Conservation (phyloP, 305 asterid species). For the Nicotiana rustica region DNA sequence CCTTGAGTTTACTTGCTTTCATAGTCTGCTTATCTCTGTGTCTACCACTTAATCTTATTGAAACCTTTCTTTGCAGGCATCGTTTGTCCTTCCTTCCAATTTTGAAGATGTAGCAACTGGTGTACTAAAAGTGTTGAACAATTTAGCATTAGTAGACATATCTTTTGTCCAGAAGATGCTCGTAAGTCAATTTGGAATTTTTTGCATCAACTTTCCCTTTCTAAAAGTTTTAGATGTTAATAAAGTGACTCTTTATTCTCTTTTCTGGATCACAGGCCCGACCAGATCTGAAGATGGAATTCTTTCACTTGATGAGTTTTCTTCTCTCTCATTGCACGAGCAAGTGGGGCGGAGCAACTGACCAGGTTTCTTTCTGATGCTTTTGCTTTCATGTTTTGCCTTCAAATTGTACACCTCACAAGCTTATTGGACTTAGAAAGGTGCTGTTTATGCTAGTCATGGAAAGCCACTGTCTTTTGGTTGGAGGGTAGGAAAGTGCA, state of each 20-base stretch:
- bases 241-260: conserved; percentile 25
- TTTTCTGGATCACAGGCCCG: conserved; percentile 69
- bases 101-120: conserved; percentile 98
- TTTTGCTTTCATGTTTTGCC: conserved; percentile 18
- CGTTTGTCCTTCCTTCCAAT: conserved; percentile 88
- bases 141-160: conserved; percentile 86
- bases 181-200: conserved; percentile 53
- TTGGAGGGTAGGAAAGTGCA: conserved; percentile 16
- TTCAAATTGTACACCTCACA: background rate
- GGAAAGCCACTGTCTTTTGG: conserved; percentile 24
- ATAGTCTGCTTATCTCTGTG: background rate
- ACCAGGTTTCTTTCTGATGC: conserved; percentile 69
- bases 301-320: conserved; percentile 95
- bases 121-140: conserved; percentile 94
- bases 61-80: conserved; percentile 57
- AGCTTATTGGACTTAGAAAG: conserved; percentile 5
- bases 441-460: background rate
- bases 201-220: conserved; percentile 32
- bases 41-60: conserved; percentile 14
- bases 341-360: conserved; percentile 88
- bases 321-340: conserved; percentile 92
- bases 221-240: conserved; percentile 27
- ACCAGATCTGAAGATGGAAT: conserved; percentile 97
- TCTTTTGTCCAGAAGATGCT: conserved; percentile 93
- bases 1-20: conserved; percentile 20